Evolutionary conservation across 148 eudicot species (phyloP).

Genomic region (Limonium bicolor): DNA sequence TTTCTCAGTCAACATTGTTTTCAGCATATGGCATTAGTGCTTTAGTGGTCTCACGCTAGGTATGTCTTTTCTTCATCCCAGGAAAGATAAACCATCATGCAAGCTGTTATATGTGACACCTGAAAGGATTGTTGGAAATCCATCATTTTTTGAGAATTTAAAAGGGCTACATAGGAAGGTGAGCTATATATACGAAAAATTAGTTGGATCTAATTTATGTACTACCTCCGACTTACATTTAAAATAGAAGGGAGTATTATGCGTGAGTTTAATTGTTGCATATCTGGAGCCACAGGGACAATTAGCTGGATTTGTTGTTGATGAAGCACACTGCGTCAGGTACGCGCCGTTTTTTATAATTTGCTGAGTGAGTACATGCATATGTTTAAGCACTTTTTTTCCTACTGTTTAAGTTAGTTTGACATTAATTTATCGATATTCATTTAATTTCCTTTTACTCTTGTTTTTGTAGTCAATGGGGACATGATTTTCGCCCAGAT

Average conservation of each 20-base stretch:
- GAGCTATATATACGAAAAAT: too few relatives aligned
- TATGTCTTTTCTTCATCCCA: conserved; percentile 13
- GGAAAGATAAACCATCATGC: conserved; percentile 89
- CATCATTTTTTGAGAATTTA: conserved; percentile 52
- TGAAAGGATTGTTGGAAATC: conserved; percentile 84
- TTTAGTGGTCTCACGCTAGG: too few relatives aligned
- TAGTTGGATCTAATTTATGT: too few relatives aligned
- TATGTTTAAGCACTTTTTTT: too few relatives aligned
- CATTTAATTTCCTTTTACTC: too few relatives aligned
- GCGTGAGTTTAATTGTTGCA: too few relatives aligned
- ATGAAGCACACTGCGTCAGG: conserved; percentile 99
- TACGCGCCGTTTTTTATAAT: conserved; percentile 19
- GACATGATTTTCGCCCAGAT: conserved; percentile 99
- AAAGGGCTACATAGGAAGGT: conserved; percentile 61
- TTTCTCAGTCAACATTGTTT: too few relatives aligned
- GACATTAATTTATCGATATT: neutral
- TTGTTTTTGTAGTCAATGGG: conserved; percentile 76
- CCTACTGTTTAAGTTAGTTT: neutral
- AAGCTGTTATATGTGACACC: conserved; percentile 98
- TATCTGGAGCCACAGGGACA: too few relatives aligned
- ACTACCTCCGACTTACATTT: too few relatives aligned
- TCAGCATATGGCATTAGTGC: too few relatives aligned
- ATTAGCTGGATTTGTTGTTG: conserved; percentile 91
- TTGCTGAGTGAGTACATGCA: neutral
- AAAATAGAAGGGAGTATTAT: too few relatives aligned